A percentile compares a stretch with the other conserved stretches of the same genome.
phyloP scores from a whole-genome alignment of 2,329 filamentous ascomycete genomes.

The Teratosphaeriaceae sp. region DNA sequence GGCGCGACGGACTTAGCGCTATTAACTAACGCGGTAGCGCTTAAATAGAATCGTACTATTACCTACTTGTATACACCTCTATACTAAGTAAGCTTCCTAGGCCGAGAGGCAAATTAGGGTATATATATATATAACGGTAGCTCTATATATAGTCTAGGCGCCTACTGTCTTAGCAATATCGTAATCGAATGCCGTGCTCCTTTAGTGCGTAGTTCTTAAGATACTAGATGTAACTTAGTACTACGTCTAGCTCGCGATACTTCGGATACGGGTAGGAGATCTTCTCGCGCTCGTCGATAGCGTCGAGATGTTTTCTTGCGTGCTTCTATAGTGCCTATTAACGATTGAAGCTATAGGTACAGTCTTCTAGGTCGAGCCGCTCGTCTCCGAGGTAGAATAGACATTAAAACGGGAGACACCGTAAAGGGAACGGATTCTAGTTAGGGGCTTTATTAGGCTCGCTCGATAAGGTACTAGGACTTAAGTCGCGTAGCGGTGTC shows the following conservation, averaged over 20 bases:
- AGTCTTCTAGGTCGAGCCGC: slow-evolving; percentile 4
- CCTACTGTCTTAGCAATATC: slow-evolving; percentile 1
- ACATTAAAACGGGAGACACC: slow-evolving; percentile 5
- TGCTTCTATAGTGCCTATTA: slow-evolving; percentile 1
- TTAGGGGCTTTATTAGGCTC: neutral
- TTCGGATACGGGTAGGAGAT: slow-evolving; percentile 6
- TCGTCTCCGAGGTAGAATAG: slow-evolving; percentile 7
- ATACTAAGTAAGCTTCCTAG: neutral
- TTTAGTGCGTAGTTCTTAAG: slow-evolving; percentile 7
- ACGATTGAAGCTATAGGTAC: neutral
- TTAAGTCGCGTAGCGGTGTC: neutral
- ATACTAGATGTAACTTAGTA: neutral
- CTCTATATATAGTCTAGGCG: neutral
- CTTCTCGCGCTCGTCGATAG: neutral
- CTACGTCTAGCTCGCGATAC: neutral
- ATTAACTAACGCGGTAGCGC: neutral
- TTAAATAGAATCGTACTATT: neutral
- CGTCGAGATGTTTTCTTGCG: slow-evolving; percentile 1
- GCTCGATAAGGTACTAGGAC: neutral
- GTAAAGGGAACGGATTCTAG: neutral
- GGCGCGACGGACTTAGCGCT: neutral
- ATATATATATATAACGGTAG: neutral
- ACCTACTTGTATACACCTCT: neutral
- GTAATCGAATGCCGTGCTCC: slow-evolving; percentile 6
- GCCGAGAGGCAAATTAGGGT: neutral